These are phyloP conservation scores for Puccinia sorghi DNA, from an alignment of 1,284 basidiomycete species.

Conservation along the genomic window DNA sequence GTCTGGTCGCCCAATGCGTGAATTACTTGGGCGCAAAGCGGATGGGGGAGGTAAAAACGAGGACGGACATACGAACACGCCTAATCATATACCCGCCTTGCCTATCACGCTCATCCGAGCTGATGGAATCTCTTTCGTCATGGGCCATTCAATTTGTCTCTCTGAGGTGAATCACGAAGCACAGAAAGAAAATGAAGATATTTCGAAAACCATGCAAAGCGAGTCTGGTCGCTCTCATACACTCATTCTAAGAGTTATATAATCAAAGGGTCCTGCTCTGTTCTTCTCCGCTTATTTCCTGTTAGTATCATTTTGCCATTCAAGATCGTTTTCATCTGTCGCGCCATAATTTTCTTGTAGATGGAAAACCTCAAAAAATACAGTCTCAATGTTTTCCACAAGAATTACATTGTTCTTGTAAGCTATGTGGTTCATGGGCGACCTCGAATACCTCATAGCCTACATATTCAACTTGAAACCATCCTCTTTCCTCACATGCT, in stretches of 20 bases:
- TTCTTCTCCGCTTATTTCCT: not conserved
- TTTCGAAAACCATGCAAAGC: not conserved
- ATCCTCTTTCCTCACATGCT: too few relatives aligned
- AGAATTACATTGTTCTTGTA: too few relatives aligned
- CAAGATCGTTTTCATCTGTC: not conserved
- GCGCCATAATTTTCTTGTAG: not conserved
- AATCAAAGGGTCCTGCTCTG: not conserved
- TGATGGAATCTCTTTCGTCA: slow-evolving; percentile 44
- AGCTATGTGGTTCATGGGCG: too few relatives aligned
- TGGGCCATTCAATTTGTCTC: slow-evolving; percentile 44
- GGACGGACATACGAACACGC: not conserved
- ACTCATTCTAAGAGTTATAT: slow-evolving; percentile 32
- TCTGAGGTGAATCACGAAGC: slow-evolving; percentile 31
- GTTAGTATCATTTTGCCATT: not conserved
- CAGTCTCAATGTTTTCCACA: too few relatives aligned
- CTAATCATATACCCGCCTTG: slow-evolving; percentile 40
- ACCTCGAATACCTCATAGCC: not conserved
- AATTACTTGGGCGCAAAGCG: slow-evolving; percentile 26
- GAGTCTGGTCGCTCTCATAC: slow-evolving; percentile 10
- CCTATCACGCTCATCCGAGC: slow-evolving; percentile 44
- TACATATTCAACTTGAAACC: not conserved
- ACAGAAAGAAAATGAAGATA: slow-evolving; percentile 18
- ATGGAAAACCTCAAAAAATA: too few relatives aligned
- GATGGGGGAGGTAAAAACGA: not conserved
- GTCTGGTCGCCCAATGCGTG: slow-evolving; percentile 36